Percentiles rank a stretch among this genome's conserved stretches.
These are phyloP conservation scores for Recurvomyces mirabilis DNA, from an alignment of 495 filamentous ascomycete species.

Conservation along the genomic window DNA sequence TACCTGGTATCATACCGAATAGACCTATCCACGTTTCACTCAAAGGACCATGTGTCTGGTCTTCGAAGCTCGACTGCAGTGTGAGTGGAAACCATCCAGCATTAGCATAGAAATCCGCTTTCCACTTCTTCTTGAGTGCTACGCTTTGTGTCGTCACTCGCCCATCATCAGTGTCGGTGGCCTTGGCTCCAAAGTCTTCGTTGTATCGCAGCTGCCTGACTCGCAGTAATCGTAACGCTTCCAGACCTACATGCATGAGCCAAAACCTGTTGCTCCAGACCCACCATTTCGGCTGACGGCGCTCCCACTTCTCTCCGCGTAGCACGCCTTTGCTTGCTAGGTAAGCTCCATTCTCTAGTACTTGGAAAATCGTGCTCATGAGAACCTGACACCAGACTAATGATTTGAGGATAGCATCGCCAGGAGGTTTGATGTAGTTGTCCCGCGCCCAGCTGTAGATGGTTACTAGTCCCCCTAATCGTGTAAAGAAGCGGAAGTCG, in stretches of 20 bases:
- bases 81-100: conserved; percentile 49
- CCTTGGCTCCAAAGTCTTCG: conserved; percentile 23
- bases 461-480: conserved; percentile 66
- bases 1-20: conserved; percentile 9
- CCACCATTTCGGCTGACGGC: conserved; percentile 44
- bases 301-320: conserved; percentile 37
- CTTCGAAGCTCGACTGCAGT: conserved; percentile 71
- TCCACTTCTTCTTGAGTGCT: conserved; percentile 33
- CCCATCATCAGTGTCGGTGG: conserved; percentile 25
- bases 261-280: conserved; percentile 71
- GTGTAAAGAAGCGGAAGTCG: conserved; percentile 59
- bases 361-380: conserved; percentile 57
- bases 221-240: conserved; percentile 54
- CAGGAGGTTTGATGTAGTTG: conserved; percentile 12
- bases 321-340: conserved; percentile 60
- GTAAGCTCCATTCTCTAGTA: conserved; percentile 75
- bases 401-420: conserved; percentile 34
- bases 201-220: conserved; percentile 35
- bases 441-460: conserved; percentile 58
- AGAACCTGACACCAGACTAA: conserved; percentile 59
- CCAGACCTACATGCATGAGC: conserved; percentile 64
- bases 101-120: conserved; percentile 33
- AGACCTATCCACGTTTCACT: conserved; percentile 12
- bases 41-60: conserved; percentile 16
- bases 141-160: conserved; percentile 23